Evolutionary conservation across 2,329 filamentous ascomycete species (phyloP), one percentile per base, ranked within the genome.

Genomic region (Xylaria hypoxylon): DNA sequence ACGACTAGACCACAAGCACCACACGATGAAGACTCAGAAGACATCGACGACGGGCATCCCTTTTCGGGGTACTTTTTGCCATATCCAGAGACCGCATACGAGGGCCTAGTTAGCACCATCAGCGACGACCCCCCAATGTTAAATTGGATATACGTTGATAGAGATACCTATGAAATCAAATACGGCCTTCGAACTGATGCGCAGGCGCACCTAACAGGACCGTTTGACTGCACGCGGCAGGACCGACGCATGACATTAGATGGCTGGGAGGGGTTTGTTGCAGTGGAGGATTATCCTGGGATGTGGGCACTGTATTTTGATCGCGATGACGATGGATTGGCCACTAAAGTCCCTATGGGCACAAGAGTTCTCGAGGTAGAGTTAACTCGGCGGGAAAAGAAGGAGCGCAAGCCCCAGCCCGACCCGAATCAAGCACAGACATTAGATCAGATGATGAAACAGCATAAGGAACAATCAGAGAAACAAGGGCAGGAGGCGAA

Each of bases 61-160:
- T 88, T 86, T 71, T 80, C 84, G 3, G 86, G 86, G 28, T 88
- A 89, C 71, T 88, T 82, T 69, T 77, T 88, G 24, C 85, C 86
- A 1, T 88, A 87, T 68, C 86, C 86, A 2, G 86, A 86, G n/a
- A 69, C 79, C n/a, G 65, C 75, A 28, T 79, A 81, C 48, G 79
- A 83, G 42, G 83, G 83, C 3, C 74, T 85, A 2, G 83, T 85
- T 31, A 83, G 80, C 53, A 84, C 81, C 10, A 84, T 85, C 44
- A 82, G 79, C 38, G 80, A 84, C 57, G 81, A 81, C 15, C 81
- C 83, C n/a, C 83, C 83, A 0, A 80, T 84, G 68, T 76, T 85
- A 71, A 85, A 85, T 73, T 85, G 83, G 83, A 81, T 85, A 68
- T 85, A 81, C 63, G 76, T 84, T 50, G 80, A 85, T 71, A 78